A percentile compares a stretch with the other conserved stretches of the same genome.
Evolutionary conservation across 2,329 filamentous ascomycete genomes (phyloP).

Genomic region (Aspergillus amoenus): DNA sequence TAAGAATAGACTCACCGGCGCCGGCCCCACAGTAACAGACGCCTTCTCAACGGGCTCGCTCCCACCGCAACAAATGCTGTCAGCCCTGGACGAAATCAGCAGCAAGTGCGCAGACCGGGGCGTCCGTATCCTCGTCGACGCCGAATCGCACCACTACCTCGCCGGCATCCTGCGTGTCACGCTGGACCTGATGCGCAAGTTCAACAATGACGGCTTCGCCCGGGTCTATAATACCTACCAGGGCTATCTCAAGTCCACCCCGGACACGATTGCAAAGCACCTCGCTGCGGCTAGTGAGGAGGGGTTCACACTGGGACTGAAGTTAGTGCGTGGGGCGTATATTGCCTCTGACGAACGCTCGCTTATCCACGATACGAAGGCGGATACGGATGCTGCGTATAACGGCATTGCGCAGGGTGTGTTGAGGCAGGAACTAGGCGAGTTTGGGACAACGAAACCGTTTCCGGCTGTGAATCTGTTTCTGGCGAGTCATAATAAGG

Average conservation of each 20-base stretch:
- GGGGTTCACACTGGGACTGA: conserved; percentile 68
- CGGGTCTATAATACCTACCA: conserved; percentile 80
- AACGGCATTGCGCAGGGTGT: conserved; percentile 68
- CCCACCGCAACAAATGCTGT: conserved; percentile 64
- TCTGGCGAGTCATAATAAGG: conserved; percentile 79
- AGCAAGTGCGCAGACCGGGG: conserved; percentile 54
- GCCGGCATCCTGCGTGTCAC: conserved; percentile 79
- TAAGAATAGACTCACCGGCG: conserved; percentile 67
- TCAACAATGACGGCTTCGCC: conserved; percentile 66
- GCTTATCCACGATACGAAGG: conserved; percentile 70
- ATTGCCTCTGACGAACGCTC: conserved; percentile 67
- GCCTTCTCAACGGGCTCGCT: conserved; percentile 55
- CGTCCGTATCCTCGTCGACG: conserved; percentile 77
- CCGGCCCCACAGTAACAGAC: conserved; percentile 69
- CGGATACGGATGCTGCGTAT: conserved; percentile 70
- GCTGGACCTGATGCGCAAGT: conserved; percentile 71
- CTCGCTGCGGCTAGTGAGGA: conserved; percentile 59
- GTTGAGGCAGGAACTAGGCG: conserved; percentile 51
- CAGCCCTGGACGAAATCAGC: conserved; percentile 74
- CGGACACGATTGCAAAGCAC: conserved; percentile 58
- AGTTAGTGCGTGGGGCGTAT: conserved; percentile 75
- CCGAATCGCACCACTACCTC: conserved; percentile 79
- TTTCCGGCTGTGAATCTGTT: conserved; percentile 66
- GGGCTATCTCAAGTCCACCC: conserved; percentile 68
- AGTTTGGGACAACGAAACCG: conserved; percentile 19